Evolutionary conservation across 768 basidiomycete species (phyloP).

Genomic region (Saitozyma podzolica): DNA sequence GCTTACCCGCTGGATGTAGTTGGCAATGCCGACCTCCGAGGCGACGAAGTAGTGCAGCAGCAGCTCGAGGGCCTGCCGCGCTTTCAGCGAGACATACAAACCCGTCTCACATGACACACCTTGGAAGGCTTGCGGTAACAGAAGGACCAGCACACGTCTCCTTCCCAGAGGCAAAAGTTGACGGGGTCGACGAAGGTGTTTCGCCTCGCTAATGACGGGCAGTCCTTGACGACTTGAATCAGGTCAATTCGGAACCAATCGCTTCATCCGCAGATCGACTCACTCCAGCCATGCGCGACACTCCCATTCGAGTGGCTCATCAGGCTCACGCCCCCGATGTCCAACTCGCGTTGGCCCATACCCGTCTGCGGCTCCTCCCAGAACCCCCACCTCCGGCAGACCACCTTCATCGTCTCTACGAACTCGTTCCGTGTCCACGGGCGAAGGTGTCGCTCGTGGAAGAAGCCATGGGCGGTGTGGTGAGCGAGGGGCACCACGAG

Average conservation of each 20-base stretch:
- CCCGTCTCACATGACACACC: conserved; percentile 59
- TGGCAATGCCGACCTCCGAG: conserved; percentile 81
- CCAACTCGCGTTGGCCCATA: conserved; percentile 58
- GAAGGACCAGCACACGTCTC: conserved; percentile 90
- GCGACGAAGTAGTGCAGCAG: conserved; percentile 85
- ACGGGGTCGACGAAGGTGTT: conserved; percentile 87
- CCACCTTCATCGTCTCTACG: conserved; percentile 60
- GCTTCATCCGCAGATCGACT: conserved; percentile 15
- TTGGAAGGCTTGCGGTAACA: conserved; percentile 70
- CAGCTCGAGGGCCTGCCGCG: conserved; percentile 67
- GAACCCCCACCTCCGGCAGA: conserved; percentile 69
- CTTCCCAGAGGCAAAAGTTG: conserved; percentile 90
- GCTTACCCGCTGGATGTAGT: conserved; percentile 67
- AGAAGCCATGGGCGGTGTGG: conserved; percentile 80
- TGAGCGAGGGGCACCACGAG: conserved; percentile 78
- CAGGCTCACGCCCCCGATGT: too few relatives aligned
- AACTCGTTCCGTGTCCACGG: conserved; percentile 69
- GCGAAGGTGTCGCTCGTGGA: conserved; percentile 69
- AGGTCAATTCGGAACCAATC: neutral
- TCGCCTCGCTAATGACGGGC: conserved; percentile 67
- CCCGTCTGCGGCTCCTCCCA: conserved; percentile 47
- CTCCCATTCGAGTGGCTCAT: conserved; percentile 92
- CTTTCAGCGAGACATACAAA: conserved; percentile 50
- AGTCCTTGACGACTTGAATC: conserved; percentile 61
- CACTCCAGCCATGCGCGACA: conserved; percentile 78